Base-by-base conservation (phyloP, 1,139 yeast genomes). In the Yamadazyma membranifaciens region DNA sequence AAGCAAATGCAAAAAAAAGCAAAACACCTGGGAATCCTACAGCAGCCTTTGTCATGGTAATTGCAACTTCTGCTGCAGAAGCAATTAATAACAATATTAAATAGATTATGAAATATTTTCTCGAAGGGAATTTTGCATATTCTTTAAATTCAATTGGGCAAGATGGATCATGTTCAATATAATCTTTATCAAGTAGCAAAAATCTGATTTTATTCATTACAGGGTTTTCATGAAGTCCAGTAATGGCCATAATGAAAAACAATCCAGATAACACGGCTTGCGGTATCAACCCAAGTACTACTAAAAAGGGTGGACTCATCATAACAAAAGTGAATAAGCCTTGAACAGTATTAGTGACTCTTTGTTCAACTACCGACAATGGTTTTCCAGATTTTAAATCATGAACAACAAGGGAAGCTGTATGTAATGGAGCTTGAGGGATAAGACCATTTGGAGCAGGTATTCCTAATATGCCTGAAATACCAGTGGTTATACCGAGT, bases 381-480 rank as follows among this genome's bases (percentile, higher is more conserved):
- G 80, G 69, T 38, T 56, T 55, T 9, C 78, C 75, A 4, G 61
- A 51, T 14, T 56, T 64, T 37, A 63, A 62, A 45, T 78, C 78
- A 46, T 73, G 75, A 3, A 87, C 82, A 33, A 88, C 79, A 29
- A 92, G 63, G 0, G 96, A 81, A 40, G 75, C 78, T 0, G 98
- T 89, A 55, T 92, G 98, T 33, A 92, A 61, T 0, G 98, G 98
- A 0, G 98, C 98, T 60, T 92, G 98, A 0, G 98, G 98, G 33
- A 92, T 91, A 30, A 92, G 68, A 0, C 98, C 98, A 62, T 92
- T 92, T 0, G 98, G 98, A 2, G 97, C 89, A 0, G 98, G 98
- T 1, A 92, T 73, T 0, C 98, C 98, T 10, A 92, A 56, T 1
- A 91, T 62, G 0, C 98, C 98, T 3, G 96, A 73, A 2, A 91